These are phyloP conservation scores for Trichodelitschia bisporula DNA, from an alignment of 495 filamentous ascomycete genomes.

Conservation along the genomic window DNA sequence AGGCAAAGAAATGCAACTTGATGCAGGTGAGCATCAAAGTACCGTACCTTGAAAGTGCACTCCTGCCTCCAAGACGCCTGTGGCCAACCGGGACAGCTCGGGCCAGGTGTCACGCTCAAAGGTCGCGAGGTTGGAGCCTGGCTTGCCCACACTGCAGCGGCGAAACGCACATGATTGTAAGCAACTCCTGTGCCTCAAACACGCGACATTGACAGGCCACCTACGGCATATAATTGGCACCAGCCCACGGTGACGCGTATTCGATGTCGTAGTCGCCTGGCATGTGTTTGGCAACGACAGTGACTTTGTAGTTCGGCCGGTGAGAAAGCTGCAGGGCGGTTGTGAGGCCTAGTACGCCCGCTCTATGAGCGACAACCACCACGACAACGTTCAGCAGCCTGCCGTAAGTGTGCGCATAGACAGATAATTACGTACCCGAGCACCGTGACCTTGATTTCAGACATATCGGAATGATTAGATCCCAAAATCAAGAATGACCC, in stretches of 20 bases:
- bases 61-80: constrained; percentile 60
- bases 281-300: constrained; percentile 87
- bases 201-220: no score
- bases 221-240: constrained; percentile 78
- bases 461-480: constrained; percentile 3
- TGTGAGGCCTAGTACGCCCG: constrained; percentile 82
- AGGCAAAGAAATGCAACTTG: no score
- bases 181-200: no score
- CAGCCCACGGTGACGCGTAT: constrained; percentile 89
- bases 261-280: constrained; percentile 94
- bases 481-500: no score
- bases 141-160: constrained; percentile 29
- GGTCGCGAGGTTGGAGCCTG: constrained; percentile 25
- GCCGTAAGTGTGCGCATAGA: not conserved
- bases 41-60: constrained; percentile 58
- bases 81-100: constrained; percentile 21
- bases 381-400: no score
- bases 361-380: constrained; percentile 10
- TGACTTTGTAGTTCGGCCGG: constrained; percentile 41
- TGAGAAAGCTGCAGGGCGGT: constrained; percentile 63
- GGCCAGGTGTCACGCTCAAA: constrained; percentile 23
- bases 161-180: not conserved
- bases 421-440: constrained; percentile 1
- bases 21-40: constrained; percentile 1
- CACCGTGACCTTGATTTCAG: constrained; percentile 2